Base-by-base conservation (phyloP, 208 protist genomes). In the Leishmania martiniquensis region DNA sequence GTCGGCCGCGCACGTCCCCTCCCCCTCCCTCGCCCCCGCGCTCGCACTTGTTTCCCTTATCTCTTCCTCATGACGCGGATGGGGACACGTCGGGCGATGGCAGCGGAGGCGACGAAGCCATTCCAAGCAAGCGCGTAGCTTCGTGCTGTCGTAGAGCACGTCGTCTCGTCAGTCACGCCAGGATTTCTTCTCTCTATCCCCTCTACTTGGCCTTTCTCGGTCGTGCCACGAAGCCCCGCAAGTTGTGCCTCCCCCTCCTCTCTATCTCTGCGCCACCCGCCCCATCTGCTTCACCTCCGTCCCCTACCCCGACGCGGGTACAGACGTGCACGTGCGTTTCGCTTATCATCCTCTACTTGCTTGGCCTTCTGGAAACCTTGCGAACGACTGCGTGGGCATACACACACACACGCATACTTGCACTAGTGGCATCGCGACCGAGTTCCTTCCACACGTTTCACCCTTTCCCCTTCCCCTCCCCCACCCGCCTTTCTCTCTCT, bases 271-370 rank as follows among this genome's bases (percentile, higher is more conserved):
- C n/a, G n/a, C 59, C 59, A 42, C 59, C n/a, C 32, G 0, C 32
- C 12, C 32, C 37, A 0, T 55, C 75, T 65, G 6, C 39, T 47
- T 34, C 29, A 44, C 10, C 29, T 68, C 22, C 29, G 9, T 7
- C 25, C 65, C 37, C 32, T 13, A 20, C 32, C 42, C 51, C 10
- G n/a, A n/a, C n/a, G n/a, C n/a, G n/a, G n/a, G n/a, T n/a, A n/a
- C n/a, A n/a, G n/a, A n/a, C n/a, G 22, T 42, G 4, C 42, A 1
- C 42, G 4, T 71, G 17, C 39, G 12, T 44, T 70, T 45, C 25
- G 69, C 29, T 20, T 42, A 37, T 75, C 49, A 47, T 45, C 52
- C 73, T 69, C 20, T 70, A 57, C 49, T 77, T 69, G 42, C 69
- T 70, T 72, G 10, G 29, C 15, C 39, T 51, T 51, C 10, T 20